Evolutionary conservation across 202 grass and related monocot species (phyloP).

Genomic region (Elaeis oleifera): DNA sequence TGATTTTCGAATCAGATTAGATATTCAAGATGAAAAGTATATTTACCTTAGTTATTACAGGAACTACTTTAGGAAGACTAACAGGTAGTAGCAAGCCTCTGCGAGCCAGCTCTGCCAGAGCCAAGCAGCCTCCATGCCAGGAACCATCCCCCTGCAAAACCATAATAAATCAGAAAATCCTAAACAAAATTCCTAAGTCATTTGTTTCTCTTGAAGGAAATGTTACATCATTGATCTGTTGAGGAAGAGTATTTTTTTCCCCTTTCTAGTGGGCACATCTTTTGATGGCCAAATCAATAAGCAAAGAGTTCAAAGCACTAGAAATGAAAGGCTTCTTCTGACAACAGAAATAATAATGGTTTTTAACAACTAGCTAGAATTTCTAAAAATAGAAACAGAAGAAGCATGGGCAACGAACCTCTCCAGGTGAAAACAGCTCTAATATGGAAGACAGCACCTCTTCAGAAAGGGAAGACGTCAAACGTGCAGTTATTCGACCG

Average conservation of each 20-base stretch:
- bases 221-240: no score
- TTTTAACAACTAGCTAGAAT: no score
- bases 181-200: no score
- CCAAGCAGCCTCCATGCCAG: conserved; percentile 95
- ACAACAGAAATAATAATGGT: no score
- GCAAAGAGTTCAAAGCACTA: no score
- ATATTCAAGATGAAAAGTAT: no score
- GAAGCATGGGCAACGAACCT: conserved; percentile 35
- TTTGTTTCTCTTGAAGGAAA: no score
- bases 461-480: conserved; percentile 73
- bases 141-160: conserved; percentile 82
- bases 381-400: neutral
- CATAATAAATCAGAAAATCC: conserved; percentile 19
- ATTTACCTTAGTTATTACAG: conserved; percentile 66
- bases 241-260: no score
- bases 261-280: no score
- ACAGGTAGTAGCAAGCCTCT: conserved; percentile 80
- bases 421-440: conserved; percentile 82
- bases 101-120: conserved; percentile 88
- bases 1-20: no score
- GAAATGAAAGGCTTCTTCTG: no score
- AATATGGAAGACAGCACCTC: conserved; percentile 86
- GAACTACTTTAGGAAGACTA: conserved; percentile 75
- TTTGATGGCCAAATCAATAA: no score
- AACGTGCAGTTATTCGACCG: conserved; percentile 84